Percentiles rank a stretch among this genome's conserved stretches.
These are phyloP conservation scores for Actinomucor elegans DNA, from an alignment of 371 early-diverging fungal species.

Conservation along the genomic window DNA sequence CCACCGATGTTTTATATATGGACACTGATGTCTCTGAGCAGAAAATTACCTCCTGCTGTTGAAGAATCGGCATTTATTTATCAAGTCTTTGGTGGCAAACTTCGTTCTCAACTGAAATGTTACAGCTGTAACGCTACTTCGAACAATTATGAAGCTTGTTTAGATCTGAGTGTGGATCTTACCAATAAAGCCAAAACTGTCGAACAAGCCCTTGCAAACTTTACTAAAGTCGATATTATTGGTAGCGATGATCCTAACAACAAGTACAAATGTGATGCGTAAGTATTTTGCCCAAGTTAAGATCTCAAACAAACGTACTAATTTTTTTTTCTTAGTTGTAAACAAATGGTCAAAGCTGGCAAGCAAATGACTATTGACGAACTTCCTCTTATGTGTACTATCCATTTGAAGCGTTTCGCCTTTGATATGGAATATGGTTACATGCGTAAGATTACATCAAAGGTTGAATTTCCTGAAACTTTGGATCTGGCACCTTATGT, in stretches of 20 bases:
- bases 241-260: slow-evolving; percentile 28
- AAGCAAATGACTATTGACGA: slow-evolving; percentile 77
- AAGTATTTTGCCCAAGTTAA: too few species aligned
- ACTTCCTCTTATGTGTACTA: slow-evolving; percentile 52
- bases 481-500: slow-evolving; percentile 58
- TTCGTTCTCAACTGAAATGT: slow-evolving; percentile 80
- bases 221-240: slow-evolving; percentile 51
- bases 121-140: slow-evolving; percentile 71
- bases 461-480: slow-evolving; percentile 45
- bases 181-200: slow-evolving; percentile 57
- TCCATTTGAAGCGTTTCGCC: slow-evolving; percentile 66
- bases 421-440: slow-evolving; percentile 47
- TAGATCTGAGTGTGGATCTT: slow-evolving; percentile 83
- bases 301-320: neutral
- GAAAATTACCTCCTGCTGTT: slow-evolving; percentile 65
- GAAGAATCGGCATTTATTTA: slow-evolving; percentile 77
- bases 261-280: slow-evolving; percentile 36
- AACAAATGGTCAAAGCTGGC: slow-evolving; percentile 64
- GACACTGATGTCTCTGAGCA: neutral
- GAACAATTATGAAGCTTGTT: slow-evolving; percentile 71
- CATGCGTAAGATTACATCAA: slow-evolving; percentile 64
- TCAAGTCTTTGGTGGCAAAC: slow-evolving; percentile 82
- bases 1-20: neutral
- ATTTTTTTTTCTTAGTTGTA: slow-evolving; percentile 49
- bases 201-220: slow-evolving; percentile 66